These are phyloP conservation scores for Alternaria triticina DNA, from an alignment of 2,329 filamentous ascomycete genomes.

Conservation along the genomic window DNA sequence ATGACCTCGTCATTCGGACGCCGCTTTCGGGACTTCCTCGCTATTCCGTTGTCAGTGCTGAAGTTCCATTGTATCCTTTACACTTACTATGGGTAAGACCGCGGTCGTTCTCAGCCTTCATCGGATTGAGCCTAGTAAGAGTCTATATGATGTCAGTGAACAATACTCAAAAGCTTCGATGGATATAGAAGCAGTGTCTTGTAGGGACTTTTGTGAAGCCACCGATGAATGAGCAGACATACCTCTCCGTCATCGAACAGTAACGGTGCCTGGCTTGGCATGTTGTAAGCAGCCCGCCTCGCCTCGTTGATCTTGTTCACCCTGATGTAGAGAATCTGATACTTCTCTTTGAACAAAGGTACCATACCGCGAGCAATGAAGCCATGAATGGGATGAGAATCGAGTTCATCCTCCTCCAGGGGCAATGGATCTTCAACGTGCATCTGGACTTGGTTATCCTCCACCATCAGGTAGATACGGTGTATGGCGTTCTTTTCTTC, in stretches of 20 bases:
- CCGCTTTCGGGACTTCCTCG: constrained; percentile 12
- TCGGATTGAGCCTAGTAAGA: constrained; percentile 18
- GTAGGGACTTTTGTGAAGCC: too few species aligned
- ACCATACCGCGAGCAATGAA: constrained; percentile 32
- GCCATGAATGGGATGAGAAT: constrained; percentile 29
- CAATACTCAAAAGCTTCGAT: not conserved
- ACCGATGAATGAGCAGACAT: not conserved
- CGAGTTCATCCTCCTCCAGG: constrained; percentile 17
- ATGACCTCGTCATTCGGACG: constrained; percentile 16
- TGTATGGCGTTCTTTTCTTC: constrained; percentile 20
- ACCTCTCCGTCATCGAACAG: constrained; percentile 34
- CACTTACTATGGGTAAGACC: constrained; percentile 8
- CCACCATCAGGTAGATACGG: constrained; percentile 22
- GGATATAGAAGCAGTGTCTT: not conserved
- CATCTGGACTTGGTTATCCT: constrained; percentile 28
- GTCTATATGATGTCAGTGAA: constrained; percentile 18
- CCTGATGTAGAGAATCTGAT: constrained; percentile 25
- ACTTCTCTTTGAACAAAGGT: constrained; percentile 34
- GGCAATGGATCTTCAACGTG: constrained; percentile 26
- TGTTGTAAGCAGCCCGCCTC: constrained; percentile 27
- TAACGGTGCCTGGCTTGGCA: constrained; percentile 13
- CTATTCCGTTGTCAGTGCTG: constrained; percentile 1
- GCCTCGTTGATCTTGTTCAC: constrained; percentile 33
- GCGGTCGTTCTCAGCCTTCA: constrained; percentile 5
- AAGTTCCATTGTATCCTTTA: not conserved